Conservation (phyloP, 2,329 filamentous ascomycete genomes). For the Alternaria sp. region DNA sequence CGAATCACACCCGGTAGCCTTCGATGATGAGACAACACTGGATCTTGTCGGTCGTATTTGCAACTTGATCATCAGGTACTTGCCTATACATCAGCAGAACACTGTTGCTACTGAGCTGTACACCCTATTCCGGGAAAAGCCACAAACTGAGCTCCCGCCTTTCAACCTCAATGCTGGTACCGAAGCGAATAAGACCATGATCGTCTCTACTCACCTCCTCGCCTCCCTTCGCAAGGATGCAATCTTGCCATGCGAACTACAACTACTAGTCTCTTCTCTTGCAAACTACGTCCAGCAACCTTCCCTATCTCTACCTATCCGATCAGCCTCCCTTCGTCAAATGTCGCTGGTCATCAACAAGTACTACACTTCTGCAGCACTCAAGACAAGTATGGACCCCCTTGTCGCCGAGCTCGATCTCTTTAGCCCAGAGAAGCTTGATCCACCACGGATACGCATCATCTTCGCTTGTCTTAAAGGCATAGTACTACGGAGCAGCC, state of each 20-base stretch:
- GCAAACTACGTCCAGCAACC: slow-evolving; percentile 47
- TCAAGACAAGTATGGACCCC: slow-evolving; percentile 53
- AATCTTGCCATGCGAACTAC: slow-evolving; percentile 42
- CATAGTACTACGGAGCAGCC: slow-evolving; percentile 64
- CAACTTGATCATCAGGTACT: slow-evolving; percentile 66
- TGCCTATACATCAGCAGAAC: slow-evolving; percentile 61
- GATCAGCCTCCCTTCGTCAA: slow-evolving; percentile 52
- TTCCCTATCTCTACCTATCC: slow-evolving; percentile 37
- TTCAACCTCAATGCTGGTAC: slow-evolving; percentile 40
- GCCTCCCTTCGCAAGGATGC: slow-evolving; percentile 58
- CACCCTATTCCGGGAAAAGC: slow-evolving; percentile 57
- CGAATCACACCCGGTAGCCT: slow-evolving; percentile 41
- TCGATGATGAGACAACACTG: slow-evolving; percentile 61
- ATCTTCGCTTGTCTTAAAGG: slow-evolving; percentile 70
- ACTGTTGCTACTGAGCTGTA: slow-evolving; percentile 64
- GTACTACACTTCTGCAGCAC: slow-evolving; percentile 53
- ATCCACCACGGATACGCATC: slow-evolving; percentile 59
- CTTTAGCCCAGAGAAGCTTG: slow-evolving; percentile 43
- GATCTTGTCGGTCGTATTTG: slow-evolving; percentile 69
- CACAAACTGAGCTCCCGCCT: slow-evolving; percentile 41
- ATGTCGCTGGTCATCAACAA: slow-evolving; percentile 60
- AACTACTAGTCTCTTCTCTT: slow-evolving; percentile 49
- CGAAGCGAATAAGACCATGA: slow-evolving; percentile 58
- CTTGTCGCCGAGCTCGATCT: slow-evolving; percentile 48
- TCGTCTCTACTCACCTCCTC: slow-evolving; percentile 66